These are phyloP conservation scores for Kluyveromyces nonfermentans DNA, from an alignment of 805 yeast species.

Conservation along the genomic window DNA sequence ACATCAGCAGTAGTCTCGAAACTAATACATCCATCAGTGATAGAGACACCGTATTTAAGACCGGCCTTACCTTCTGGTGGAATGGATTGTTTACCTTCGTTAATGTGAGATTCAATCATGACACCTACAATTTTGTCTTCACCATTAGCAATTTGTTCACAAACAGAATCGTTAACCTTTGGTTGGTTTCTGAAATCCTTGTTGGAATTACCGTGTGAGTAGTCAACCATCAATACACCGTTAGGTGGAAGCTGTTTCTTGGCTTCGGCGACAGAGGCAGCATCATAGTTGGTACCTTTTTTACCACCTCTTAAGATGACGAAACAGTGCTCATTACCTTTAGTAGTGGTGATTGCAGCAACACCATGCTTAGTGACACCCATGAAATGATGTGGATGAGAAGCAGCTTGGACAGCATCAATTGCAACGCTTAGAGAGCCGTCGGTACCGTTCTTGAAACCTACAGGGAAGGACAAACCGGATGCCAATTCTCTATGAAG, in stretches of 20 bases:
- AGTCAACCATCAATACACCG: slow-evolving; percentile 79
- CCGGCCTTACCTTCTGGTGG: slow-evolving; percentile 50
- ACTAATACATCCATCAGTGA: slow-evolving; percentile 93
- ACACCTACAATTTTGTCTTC: slow-evolving; percentile 79
- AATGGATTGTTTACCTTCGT: slow-evolving; percentile 84
- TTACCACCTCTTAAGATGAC: slow-evolving; percentile 95
- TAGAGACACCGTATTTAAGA: slow-evolving; percentile 86
- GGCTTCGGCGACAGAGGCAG: slow-evolving; percentile 63
- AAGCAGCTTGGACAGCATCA: slow-evolving; percentile 89
- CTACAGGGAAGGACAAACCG: slow-evolving; percentile 97
- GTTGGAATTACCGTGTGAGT: slow-evolving; percentile 94
- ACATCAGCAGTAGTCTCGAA: slow-evolving; percentile 84
- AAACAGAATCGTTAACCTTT: slow-evolving; percentile 72
- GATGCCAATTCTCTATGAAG: slow-evolving; percentile 96
- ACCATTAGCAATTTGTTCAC: slow-evolving; percentile 74
- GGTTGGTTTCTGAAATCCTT: slow-evolving; percentile 96
- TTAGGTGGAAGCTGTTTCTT: slow-evolving; percentile 46
- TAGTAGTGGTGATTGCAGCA: slow-evolving; percentile 92
- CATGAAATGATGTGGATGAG: slow-evolving; percentile 89
- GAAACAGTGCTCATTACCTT: slow-evolving; percentile 91
- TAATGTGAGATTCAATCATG: slow-evolving; percentile 89
- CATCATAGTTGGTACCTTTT: slow-evolving; percentile 87
- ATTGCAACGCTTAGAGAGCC: slow-evolving; percentile 88
- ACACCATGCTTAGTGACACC: slow-evolving; percentile 96
- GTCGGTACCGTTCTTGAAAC: slow-evolving; percentile 98